Base-by-base conservation (phyloP, 2,329 filamentous ascomycete species). In the Didymella pomorum region DNA sequence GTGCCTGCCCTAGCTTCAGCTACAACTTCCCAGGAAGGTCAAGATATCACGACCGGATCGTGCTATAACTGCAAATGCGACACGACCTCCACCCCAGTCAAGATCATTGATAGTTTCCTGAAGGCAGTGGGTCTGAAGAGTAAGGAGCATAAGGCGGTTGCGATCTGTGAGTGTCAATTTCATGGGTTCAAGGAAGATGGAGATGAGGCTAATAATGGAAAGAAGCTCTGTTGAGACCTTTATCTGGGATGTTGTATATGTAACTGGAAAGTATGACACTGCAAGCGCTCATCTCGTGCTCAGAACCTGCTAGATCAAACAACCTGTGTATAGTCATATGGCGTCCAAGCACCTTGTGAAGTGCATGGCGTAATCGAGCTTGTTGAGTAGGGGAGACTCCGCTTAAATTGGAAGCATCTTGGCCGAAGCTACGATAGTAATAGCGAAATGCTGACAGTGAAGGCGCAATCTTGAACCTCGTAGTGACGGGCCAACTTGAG, bases 61-160 rank as follows among this genome's bases (percentile, higher is more conserved):
- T 46, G 44, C 18, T 46, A 21, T 9, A 46, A 46, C 11, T 46
- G 44, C 18, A 31, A 46, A 11, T 46, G 44, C 44, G 44, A 46
- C 11, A 33, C 21, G 1, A 18, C 44, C 11, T 31, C 28, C 3
- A 31, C 7, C 2, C 26, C 28, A 21, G 44, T 23, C 11, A 21
- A 21, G 12, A 3, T 46, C 2, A 16, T 21, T 11, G 44, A 46
- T 21, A 21, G 10, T 4, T 10, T 31, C 11, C 6, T 31, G 6
- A 46, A 46, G 28, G 26, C 12, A 5, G 18, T 46, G 10, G 26
- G 44, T 3, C 20, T 31, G n/a, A 29, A 31, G 11, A 33, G 44
- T n/a, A 31, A n/a, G 18, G 18, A 46, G n/a, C 12, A 46, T 16
- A 46, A 33, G n/a, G 26, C 28, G 10, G 28, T 46, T 46, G 26